Evolutionary conservation across 495 filamentous ascomycete genomes (phyloP).

Genomic region (Friedmanniomyces simplex): DNA sequence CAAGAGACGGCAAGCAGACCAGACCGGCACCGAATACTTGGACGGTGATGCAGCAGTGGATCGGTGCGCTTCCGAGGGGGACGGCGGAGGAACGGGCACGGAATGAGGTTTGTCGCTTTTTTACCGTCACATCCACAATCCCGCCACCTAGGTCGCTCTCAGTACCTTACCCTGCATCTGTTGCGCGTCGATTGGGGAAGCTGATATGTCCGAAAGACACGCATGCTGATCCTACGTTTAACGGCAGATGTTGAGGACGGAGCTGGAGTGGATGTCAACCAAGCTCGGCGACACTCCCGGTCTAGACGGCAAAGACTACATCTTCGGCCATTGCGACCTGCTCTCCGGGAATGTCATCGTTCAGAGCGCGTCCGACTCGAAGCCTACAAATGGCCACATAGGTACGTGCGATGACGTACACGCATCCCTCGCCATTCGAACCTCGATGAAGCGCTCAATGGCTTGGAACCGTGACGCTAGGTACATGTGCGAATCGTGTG

Average conservation of each 20-base stretch:
- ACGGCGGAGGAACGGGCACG: conserved; percentile 56
- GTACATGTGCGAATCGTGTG: too few species aligned
- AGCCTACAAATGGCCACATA: conserved; percentile 24
- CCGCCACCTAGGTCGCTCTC: too few species aligned
- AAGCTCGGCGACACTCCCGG: conserved; percentile 65
- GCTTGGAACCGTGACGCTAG: too few species aligned
- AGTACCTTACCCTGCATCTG: too few species aligned
- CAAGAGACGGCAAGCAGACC: conserved; percentile 16
- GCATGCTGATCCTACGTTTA: background rate
- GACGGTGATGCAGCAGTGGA: conserved; percentile 94
- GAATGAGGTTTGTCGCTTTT: conserved; percentile 28
- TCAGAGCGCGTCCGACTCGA: conserved; percentile 7
- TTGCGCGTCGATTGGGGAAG: too few species aligned
- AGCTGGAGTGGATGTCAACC: conserved; percentile 57
- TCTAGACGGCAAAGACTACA: conserved; percentile 61
- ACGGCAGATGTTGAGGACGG: conserved; percentile 54
- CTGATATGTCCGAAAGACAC: background rate
- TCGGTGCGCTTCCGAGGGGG: conserved; percentile 65
- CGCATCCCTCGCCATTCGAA: background rate
- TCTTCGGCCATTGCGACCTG: conserved; percentile 94
- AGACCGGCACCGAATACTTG: conserved; percentile 62
- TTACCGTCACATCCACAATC: background rate
- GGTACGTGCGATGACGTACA: background rate
- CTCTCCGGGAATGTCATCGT: conserved; percentile 93
- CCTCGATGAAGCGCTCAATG: background rate